Percentiles rank a stretch among this genome's conserved stretches.
Conservation (phyloP, 1,284 basidiomycete species). For the Cryptococcus jaspeensis region DNA sequence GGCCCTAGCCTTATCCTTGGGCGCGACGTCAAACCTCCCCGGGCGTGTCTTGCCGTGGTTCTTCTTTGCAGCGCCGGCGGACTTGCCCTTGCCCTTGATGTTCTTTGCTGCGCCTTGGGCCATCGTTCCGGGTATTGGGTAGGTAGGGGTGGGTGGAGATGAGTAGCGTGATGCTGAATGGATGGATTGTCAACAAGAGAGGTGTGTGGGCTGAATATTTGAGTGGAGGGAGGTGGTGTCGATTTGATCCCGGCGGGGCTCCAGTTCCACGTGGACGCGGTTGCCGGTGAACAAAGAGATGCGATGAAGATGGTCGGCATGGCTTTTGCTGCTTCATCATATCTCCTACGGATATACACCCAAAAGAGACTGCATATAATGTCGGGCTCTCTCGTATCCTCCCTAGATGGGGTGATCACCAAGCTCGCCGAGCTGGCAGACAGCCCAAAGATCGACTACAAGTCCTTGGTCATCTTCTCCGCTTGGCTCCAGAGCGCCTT, state of each 20-base stretch:
- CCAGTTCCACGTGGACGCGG: neutral
- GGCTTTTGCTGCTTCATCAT: neutral
- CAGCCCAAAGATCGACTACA: conserved; percentile 36
- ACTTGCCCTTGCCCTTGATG: conserved; percentile 32
- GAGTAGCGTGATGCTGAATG: neutral
- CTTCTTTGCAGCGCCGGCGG: conserved; percentile 39
- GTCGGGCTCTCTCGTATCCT: conserved; percentile 19
- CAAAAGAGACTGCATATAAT: neutral
- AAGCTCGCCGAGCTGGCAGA: conserved; percentile 33
- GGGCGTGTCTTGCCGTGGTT: conserved; percentile 35
- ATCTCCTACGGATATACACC: neutral
- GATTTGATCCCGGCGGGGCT: neutral
- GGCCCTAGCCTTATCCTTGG: conserved; percentile 41
- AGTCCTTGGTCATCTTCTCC: conserved; percentile 25
- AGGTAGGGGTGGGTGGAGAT: neutral
- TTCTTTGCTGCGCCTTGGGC: conserved; percentile 45
- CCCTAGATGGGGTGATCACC: conserved; percentile 27
- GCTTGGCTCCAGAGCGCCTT: conserved; percentile 37
- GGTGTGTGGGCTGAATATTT: no score
- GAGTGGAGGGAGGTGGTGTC: neutral
- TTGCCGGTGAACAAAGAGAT: neutral
- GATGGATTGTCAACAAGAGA: no score
- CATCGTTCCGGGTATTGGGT: conserved; percentile 23
- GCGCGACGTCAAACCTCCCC: conserved; percentile 41
- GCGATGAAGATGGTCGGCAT: neutral